phyloP scores from a whole-genome alignment of 345 rosid genomes.

The Dovyalis caffra region DNA sequence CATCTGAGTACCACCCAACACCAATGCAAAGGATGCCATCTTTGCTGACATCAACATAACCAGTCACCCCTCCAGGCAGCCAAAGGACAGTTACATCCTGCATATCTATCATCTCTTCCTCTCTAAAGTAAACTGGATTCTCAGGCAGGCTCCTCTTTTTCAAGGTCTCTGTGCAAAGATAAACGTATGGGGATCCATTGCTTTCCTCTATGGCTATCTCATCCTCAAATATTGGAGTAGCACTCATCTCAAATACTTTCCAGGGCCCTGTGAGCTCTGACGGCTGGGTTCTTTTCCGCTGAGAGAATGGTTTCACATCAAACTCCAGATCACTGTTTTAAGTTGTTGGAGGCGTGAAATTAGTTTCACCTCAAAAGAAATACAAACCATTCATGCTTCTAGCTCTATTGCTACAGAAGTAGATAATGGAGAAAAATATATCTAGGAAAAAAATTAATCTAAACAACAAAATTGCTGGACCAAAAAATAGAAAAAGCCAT shows the following conservation, averaged over 20 bases:
- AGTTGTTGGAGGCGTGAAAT: constrained; percentile 7
- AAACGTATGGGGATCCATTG: constrained; percentile 51
- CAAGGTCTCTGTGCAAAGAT: constrained; percentile 75
- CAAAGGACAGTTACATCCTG: constrained; percentile 71
- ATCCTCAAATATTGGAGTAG: constrained; percentile 71
- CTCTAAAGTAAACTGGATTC: constrained; percentile 55
- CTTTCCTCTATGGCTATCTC: constrained; percentile 28
- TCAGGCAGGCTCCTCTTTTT: constrained; percentile 79
- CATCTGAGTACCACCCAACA: constrained; percentile 86
- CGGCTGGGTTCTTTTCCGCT: constrained; percentile 63
- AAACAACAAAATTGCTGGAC: too few relatives aligned
- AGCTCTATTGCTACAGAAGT: neutral
- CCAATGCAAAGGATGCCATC: constrained; percentile 84
- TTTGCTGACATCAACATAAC: constrained; percentile 63
- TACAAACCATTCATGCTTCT: neutral
- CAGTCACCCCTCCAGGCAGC: constrained; percentile 84
- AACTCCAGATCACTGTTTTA: constrained; percentile 52
- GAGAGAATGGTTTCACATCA: constrained; percentile 66
- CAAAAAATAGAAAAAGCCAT: too few relatives aligned
- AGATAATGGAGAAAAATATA: too few relatives aligned
- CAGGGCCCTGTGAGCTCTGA: constrained; percentile 80
- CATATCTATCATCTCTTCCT: constrained; percentile 79
- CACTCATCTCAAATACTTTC: constrained; percentile 92
- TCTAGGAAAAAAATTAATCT: too few relatives aligned
- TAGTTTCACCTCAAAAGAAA: neutral